Evolutionary conservation across 2,329 filamentous ascomycete species (phyloP).

Genomic region (Pseudopithomyces chartarum): DNA sequence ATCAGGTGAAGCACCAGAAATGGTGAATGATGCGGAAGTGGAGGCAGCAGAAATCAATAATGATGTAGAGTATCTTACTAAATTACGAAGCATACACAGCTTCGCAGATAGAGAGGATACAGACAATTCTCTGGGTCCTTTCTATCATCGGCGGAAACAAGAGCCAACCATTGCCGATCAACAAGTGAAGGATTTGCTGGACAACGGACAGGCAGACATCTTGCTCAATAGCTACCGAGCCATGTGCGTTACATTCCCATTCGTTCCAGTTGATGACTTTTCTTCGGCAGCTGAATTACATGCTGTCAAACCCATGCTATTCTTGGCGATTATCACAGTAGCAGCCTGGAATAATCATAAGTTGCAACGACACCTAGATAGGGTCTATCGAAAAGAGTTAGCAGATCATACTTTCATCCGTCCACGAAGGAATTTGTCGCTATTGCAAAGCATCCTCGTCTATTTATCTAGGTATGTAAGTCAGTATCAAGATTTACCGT

Average conservation of each 20-base stretch:
- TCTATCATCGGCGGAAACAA: slow-evolving; percentile 16
- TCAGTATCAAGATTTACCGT: too few relatives aligned
- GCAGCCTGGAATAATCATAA: slow-evolving; percentile 35
- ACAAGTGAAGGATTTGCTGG: slow-evolving; percentile 23
- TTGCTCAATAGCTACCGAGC: slow-evolving; percentile 32
- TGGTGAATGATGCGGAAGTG: slow-evolving; percentile 12
- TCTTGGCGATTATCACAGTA: slow-evolving; percentile 35
- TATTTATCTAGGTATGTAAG: slow-evolving; percentile 38
- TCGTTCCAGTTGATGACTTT: slow-evolving; percentile 28
- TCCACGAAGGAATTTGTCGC: slow-evolving; percentile 31
- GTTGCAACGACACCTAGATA: slow-evolving; percentile 33
- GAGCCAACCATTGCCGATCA: slow-evolving; percentile 31
- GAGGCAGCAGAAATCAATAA: slow-evolving; percentile 23
- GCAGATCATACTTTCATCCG: slow-evolving; percentile 38
- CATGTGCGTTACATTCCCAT: slow-evolving; percentile 37
- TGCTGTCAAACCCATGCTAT: slow-evolving; percentile 35
- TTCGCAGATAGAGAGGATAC: slow-evolving; percentile 24
- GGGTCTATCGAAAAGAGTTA: slow-evolving; percentile 34
- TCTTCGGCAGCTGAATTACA: slow-evolving; percentile 24
- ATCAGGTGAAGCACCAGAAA: background rate
- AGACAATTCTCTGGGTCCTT: slow-evolving; percentile 13
- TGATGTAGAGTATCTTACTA: slow-evolving; percentile 25
- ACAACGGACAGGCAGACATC: slow-evolving; percentile 30
- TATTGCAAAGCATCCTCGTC: slow-evolving; percentile 40
- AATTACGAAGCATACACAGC: slow-evolving; percentile 31